phyloP scores from a whole-genome alignment of 345 rosid species.

The Corchorus capsularis region DNA sequence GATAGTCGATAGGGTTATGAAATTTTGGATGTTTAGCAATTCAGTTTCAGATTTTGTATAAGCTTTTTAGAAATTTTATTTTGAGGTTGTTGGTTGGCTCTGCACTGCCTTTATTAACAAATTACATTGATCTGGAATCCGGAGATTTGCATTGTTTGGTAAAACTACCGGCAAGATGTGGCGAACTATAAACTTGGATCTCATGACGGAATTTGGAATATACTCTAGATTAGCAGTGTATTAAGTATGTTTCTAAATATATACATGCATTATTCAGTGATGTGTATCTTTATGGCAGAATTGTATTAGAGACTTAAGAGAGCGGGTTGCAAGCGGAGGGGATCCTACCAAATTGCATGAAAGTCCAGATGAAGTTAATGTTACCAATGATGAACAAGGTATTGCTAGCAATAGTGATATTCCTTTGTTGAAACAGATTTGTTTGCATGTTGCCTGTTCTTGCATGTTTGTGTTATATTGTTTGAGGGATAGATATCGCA shows the following conservation, averaged over 20 bases:
- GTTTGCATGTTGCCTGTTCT: neutral
- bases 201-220: neutral
- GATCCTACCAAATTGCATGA: constrained; percentile 77
- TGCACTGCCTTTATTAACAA: neutral
- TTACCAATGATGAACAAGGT: constrained; percentile 56
- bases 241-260: neutral
- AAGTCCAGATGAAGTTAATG: constrained; percentile 35
- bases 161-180: neutral
- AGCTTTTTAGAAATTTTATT: neutral
- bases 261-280: neutral
- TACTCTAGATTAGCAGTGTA: neutral
- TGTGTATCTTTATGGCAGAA: constrained; percentile 38
- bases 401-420: neutral
- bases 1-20: neutral
- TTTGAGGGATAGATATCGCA: neutral
- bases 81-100: neutral
- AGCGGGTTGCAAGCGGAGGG: constrained; percentile 81
- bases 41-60: neutral
- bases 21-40: neutral
- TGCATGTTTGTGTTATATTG: neutral
- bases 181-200: neutral
- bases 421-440: neutral
- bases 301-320: constrained; percentile 74
- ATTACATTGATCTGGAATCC: neutral
- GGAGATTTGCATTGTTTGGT: neutral